phyloP scores from a whole-genome alignment of 2,329 filamentous ascomycete species.

The Ophiostoma pallidulum region DNA sequence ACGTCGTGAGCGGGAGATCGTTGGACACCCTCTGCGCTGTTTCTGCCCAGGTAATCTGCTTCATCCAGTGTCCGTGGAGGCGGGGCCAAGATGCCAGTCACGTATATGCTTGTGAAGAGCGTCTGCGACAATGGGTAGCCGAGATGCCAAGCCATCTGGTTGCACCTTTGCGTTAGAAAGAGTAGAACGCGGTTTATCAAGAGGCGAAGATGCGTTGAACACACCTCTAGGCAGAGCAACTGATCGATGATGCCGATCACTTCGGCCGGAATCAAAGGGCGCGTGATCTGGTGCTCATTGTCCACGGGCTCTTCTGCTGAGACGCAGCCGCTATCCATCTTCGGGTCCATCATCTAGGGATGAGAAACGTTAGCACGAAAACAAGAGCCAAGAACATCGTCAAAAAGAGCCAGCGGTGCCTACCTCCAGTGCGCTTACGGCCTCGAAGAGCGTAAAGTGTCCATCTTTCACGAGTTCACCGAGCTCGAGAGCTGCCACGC shows the following conservation, averaged over 20 bases:
- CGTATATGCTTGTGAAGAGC: slow-evolving; percentile 82
- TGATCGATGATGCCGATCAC: slow-evolving; percentile 92
- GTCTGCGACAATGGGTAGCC: slow-evolving; percentile 96
- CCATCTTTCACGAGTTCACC: slow-evolving; percentile 92
- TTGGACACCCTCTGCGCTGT: slow-evolving; percentile 31
- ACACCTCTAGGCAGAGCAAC: slow-evolving; percentile 76
- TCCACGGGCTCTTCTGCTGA: slow-evolving; percentile 72
- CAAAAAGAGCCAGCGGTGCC: slow-evolving; percentile 17
- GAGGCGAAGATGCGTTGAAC: slow-evolving; percentile 14
- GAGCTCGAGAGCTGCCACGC: slow-evolving; percentile 63
- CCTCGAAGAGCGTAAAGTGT: slow-evolving; percentile 86
- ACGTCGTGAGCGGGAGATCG: slow-evolving; percentile 37
- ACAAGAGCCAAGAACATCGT: not conserved
- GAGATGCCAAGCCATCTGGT: slow-evolving; percentile 90
- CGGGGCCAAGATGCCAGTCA: slow-evolving; percentile 72
- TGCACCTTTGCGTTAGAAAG: not conserved
- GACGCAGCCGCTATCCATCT: slow-evolving; percentile 94
- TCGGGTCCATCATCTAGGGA: slow-evolving; percentile 88
- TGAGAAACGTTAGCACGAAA: not conserved
- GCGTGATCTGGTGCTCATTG: slow-evolving; percentile 64
- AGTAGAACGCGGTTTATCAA: not conserved
- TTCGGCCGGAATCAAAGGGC: slow-evolving; percentile 62
- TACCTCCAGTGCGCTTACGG: slow-evolving; percentile 76
- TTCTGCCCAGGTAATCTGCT: slow-evolving; percentile 49
- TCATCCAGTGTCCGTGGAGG: slow-evolving; percentile 54